These are phyloP conservation scores for Globisporangium abappressorium DNA, from an alignment of 352 stramenopile species.

Conservation along the genomic window DNA sequence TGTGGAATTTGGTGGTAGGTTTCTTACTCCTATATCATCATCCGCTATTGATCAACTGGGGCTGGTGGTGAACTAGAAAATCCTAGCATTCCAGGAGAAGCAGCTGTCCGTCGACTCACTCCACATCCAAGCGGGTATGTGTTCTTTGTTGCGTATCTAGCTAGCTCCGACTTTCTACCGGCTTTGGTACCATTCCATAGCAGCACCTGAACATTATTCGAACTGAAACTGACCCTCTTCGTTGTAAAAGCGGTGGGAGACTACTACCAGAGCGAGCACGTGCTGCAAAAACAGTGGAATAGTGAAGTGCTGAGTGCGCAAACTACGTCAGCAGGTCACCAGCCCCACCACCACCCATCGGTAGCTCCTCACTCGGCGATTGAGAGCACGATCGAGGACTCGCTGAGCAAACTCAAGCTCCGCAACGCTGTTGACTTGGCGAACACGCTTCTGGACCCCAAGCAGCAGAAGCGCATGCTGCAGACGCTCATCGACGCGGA, in stretches of 20 bases:
- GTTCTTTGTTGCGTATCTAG: not conserved
- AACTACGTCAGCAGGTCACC: not conserved
- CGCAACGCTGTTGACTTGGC: constrained; percentile 69
- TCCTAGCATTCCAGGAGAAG: constrained; percentile 43
- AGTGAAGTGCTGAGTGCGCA: constrained; percentile 28
- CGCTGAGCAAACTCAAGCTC: constrained; percentile 63
- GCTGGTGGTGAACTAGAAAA: constrained; percentile 20
- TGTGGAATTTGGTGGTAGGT: not conserved
- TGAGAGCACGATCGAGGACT: constrained; percentile 49
- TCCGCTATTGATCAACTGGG: not conserved
- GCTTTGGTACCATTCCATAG: too few relatives aligned
- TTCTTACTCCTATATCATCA: not conserved
- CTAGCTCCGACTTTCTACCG: too few relatives aligned
- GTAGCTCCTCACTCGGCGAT: not conserved
- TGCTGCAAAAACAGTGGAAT: constrained; percentile 27
- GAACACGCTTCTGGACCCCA: constrained; percentile 41
- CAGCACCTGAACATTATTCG: not conserved
- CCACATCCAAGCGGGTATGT: constrained; percentile 36
- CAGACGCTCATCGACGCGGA: constrained; percentile 69
- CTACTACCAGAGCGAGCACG: constrained; percentile 38
- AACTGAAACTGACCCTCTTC: not conserved
- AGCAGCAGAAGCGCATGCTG: constrained; percentile 66
- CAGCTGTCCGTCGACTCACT: constrained; percentile 30
- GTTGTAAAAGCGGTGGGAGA: constrained; percentile 24
- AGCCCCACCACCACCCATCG: not conserved